Evolutionary conservation across 148 eudicot genomes (phyloP).

Genomic region (Mesembryanthemum crystallinum): DNA sequence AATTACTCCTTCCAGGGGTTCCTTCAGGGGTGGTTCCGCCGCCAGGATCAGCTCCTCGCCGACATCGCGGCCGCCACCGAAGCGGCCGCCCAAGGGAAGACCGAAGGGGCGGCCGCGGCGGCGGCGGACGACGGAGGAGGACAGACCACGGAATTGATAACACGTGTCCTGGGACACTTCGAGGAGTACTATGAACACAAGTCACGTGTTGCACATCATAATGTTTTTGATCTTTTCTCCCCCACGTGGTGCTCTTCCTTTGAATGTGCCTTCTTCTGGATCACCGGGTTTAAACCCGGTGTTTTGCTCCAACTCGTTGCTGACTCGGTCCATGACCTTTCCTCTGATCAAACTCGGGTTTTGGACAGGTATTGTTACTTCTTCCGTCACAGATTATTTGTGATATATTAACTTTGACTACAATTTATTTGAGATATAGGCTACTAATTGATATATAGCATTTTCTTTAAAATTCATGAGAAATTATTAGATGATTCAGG

Average conservation of each 20-base stretch:
- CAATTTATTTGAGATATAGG: too few species aligned
- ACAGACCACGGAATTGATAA: constrained; percentile 15
- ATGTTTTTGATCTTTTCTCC: constrained; percentile 39
- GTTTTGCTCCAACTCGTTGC: constrained; percentile 29
- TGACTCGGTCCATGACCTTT: constrained; percentile 33
- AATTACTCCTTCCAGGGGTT: constrained; percentile 29
- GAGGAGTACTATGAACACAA: constrained; percentile 41
- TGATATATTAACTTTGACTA: too few species aligned
- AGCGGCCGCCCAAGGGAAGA: too few species aligned
- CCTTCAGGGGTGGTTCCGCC: constrained; percentile 30
- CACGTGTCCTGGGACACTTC: constrained; percentile 35
- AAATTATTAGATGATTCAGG: too few species aligned
- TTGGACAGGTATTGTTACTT: too few species aligned
- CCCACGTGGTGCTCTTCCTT: constrained; percentile 46
- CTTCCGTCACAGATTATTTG: too few species aligned
- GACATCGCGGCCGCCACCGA: constrained; percentile 18
- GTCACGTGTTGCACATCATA: constrained; percentile 30
- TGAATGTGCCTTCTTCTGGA: constrained; percentile 47
- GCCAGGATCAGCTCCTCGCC: constrained; percentile 29
- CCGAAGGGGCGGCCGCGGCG: too few species aligned
- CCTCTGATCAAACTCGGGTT: constrained; percentile 31
- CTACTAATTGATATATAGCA: too few species aligned
- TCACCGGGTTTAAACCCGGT: constrained; percentile 48
- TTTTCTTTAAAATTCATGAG: too few species aligned
- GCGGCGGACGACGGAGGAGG: too few species aligned